phyloP scores from a whole-genome alignment of 1,284 basidiomycete species.

The Gomphus bonarii region DNA sequence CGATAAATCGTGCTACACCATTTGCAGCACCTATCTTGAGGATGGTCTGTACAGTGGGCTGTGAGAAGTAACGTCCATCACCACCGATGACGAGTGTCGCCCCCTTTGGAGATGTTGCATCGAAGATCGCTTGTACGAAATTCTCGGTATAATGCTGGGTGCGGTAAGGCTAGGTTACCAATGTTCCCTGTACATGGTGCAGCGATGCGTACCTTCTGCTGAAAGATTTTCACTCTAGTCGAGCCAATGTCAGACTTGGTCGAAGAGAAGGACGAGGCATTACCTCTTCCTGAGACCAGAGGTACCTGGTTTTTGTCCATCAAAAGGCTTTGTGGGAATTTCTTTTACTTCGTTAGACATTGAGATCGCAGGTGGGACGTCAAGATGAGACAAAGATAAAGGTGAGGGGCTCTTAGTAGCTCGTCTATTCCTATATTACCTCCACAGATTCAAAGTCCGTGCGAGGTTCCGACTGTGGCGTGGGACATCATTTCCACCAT shows the following conservation, averaged over 20 bases:
- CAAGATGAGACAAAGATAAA: not conserved
- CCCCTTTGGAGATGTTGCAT: slow-evolving; percentile 76
- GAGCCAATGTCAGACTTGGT: not conserved
- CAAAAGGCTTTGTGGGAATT: slow-evolving; percentile 65
- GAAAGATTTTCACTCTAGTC: slow-evolving; percentile 83
- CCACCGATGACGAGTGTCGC: slow-evolving; percentile 93
- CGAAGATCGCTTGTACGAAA: slow-evolving; percentile 92
- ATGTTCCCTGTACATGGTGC: slow-evolving; percentile 11
- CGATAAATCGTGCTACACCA: slow-evolving; percentile 79
- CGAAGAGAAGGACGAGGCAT: slow-evolving; percentile 8
- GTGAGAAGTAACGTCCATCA: slow-evolving; percentile 91
- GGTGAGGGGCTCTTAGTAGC: not conserved
- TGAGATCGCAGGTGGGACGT: not conserved
- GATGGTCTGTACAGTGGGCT: slow-evolving; percentile 86
- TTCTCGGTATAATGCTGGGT: slow-evolving; percentile 94
- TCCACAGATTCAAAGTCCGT: too few species aligned
- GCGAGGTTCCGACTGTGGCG: too few species aligned
- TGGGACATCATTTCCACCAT: too few species aligned
- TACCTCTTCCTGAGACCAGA: slow-evolving; percentile 90
- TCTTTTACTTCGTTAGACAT: slow-evolving; percentile 46
- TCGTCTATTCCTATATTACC: not conserved
- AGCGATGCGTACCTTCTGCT: slow-evolving; percentile 57
- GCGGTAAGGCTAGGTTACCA: slow-evolving; percentile 14
- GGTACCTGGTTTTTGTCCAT: slow-evolving; percentile 91
- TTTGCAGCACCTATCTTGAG: slow-evolving; percentile 88